Conservation (phyloP, 305 asterid genomes). For the Fraxinus floribunda region DNA sequence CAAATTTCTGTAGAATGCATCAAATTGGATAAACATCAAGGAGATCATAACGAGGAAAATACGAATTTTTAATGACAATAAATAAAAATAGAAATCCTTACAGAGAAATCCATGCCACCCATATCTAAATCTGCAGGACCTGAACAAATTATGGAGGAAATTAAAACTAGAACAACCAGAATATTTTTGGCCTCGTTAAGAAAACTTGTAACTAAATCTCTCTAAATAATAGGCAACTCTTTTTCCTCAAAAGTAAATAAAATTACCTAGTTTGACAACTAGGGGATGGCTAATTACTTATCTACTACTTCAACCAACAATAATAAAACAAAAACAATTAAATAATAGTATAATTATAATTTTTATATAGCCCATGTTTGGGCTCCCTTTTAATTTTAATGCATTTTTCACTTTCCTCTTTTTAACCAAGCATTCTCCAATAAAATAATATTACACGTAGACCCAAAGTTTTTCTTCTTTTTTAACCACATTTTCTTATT, state of each 20-base stretch:
- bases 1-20: slow-evolving; percentile 52
- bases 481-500: no score
- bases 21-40: slow-evolving; percentile 10
- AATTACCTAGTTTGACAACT: neutral
- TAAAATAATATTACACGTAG: no score
- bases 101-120: slow-evolving; percentile 94
- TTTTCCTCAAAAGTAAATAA: neutral
- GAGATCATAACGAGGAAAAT: neutral
- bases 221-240: neutral
- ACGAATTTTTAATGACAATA: neutral
- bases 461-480: no score
- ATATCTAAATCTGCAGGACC: slow-evolving; percentile 66
- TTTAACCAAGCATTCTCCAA: no score
- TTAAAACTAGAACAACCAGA: neutral
- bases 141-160: slow-evolving; percentile 21
- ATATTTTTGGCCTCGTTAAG: neutral
- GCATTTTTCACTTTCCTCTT: no score
- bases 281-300: neutral
- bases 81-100: slow-evolving; percentile 25
- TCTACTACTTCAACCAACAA: neutral
- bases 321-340: neutral
- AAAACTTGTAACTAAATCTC: neutral
- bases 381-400: no score
- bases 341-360: neutral
- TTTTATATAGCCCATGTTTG: neutral